Conservation (phyloP, 1,284 basidiomycete species). For the Anthracocystis setariae region DNA sequence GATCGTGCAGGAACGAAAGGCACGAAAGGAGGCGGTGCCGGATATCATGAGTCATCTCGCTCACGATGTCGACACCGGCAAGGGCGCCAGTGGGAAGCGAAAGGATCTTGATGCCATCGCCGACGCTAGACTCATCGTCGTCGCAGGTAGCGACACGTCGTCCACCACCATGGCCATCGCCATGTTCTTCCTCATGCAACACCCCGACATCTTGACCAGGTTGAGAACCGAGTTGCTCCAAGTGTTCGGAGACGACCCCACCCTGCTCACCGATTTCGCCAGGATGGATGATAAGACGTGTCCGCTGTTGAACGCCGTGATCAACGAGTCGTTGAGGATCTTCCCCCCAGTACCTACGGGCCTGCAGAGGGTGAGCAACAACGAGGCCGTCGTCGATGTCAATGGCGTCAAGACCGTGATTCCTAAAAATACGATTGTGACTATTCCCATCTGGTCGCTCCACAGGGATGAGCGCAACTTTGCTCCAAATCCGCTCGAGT, state of each 20-base stretch:
- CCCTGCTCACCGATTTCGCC: constrained; percentile 24
- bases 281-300: constrained; percentile 26
- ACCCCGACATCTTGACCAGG: constrained; percentile 11
- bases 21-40: constrained; percentile 13
- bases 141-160: constrained; percentile 45
- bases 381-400: constrained; percentile 12
- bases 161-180: constrained; percentile 39
- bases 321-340: constrained; percentile 44
- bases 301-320: constrained; percentile 41
- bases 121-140: constrained; percentile 41
- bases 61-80: constrained; percentile 11
- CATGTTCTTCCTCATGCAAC: constrained; percentile 27
- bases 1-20: constrained; percentile 30
- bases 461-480: constrained; percentile 43
- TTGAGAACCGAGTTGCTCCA: constrained; percentile 29
- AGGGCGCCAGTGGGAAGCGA: constrained; percentile 3
- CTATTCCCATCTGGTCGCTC: constrained; percentile 32
- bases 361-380: constrained; percentile 27
- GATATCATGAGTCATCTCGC: constrained; percentile 39
- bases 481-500: constrained; percentile 24
- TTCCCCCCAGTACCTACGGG: constrained; percentile 39
- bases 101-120: constrained; percentile 21
- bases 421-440: constrained; percentile 24
- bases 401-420: constrained; percentile 24
- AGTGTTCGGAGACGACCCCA: constrained; percentile 22